Evolutionary conservation across 2,329 filamentous ascomycete genomes (phyloP).

Genomic region (Lecanosticta acicola): DNA sequence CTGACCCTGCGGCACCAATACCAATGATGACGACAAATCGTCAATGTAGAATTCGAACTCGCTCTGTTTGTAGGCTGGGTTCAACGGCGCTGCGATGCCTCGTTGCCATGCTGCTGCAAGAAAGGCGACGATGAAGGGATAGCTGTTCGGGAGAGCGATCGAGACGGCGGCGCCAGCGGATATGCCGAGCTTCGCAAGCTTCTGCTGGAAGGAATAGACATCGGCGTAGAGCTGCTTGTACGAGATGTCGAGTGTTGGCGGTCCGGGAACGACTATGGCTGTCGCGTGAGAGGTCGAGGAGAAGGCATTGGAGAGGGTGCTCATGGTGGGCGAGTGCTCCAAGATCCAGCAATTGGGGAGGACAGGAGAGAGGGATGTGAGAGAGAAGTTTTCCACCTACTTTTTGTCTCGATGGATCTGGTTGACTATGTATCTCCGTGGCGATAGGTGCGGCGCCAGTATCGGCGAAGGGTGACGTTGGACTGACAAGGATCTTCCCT

Average conservation of each 20-base stretch:
- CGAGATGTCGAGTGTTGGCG: slow-evolving; percentile 60
- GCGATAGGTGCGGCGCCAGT: too few species aligned
- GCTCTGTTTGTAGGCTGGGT: slow-evolving; percentile 80
- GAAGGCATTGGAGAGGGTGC: slow-evolving; percentile 56
- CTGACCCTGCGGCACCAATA: slow-evolving; percentile 66
- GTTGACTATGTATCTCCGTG: too few species aligned
- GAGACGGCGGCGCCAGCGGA: slow-evolving; percentile 66
- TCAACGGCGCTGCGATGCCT: slow-evolving; percentile 77
- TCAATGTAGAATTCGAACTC: slow-evolving; percentile 92
- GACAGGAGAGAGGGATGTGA: not conserved
- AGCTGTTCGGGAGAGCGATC: slow-evolving; percentile 77
- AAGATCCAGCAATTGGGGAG: too few species aligned
- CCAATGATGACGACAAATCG: slow-evolving; percentile 72
- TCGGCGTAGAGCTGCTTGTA: slow-evolving; percentile 63
- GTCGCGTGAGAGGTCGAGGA: slow-evolving; percentile 46
- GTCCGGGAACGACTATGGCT: slow-evolving; percentile 69
- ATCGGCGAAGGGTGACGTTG: too few species aligned
- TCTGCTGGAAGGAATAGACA: slow-evolving; percentile 65
- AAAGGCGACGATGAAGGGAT: slow-evolving; percentile 83
- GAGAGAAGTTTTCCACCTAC: too few species aligned
- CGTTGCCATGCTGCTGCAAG: slow-evolving; percentile 81
- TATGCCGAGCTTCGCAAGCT: slow-evolving; percentile 71
- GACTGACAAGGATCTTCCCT: too few species aligned
- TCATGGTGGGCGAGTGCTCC: too few species aligned
- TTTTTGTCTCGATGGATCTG: too few species aligned